phyloP scores from a whole-genome alignment of 2,329 filamentous ascomycete species.

The Colletotrichum musicola region DNA sequence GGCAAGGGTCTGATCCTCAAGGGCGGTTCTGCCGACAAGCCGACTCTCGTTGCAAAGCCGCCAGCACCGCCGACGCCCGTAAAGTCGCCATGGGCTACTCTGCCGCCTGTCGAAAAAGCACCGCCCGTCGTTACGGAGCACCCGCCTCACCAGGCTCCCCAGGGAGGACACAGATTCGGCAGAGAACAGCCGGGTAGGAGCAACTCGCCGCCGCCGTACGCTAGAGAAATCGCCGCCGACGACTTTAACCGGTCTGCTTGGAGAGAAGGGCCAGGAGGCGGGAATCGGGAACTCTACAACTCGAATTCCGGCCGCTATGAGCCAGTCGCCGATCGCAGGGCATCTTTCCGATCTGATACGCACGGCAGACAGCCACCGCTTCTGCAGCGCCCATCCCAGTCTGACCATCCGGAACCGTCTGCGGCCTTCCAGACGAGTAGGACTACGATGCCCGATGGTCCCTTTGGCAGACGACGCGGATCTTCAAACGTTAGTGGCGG shows the following conservation, averaged over 20 bases:
- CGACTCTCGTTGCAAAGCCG: constrained; percentile 79
- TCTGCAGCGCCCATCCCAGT: constrained; percentile 77
- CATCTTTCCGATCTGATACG: constrained; percentile 75
- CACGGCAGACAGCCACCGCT: constrained; percentile 80
- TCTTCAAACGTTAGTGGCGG: constrained; percentile 94
- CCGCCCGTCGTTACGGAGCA: constrained; percentile 76
- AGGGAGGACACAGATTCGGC: constrained; percentile 42
- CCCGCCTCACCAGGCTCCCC: constrained; percentile 46
- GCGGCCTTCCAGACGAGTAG: constrained; percentile 87
- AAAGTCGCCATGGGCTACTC: constrained; percentile 91
- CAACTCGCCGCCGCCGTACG: constrained; percentile 61
- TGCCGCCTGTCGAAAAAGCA: constrained; percentile 87
- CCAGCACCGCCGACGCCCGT: constrained; percentile 75
- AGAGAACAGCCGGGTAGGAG: constrained; percentile 60
- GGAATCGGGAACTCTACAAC: constrained; percentile 86
- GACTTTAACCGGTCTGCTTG: constrained; percentile 89
- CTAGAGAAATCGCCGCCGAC: constrained; percentile 92
- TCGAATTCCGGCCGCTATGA: constrained; percentile 96
- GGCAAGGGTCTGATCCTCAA: constrained; percentile 76
- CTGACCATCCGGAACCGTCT: constrained; percentile 83
- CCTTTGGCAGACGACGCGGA: constrained; percentile 81
- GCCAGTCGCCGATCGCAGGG: constrained; percentile 83
- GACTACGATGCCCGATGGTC: constrained; percentile 69
- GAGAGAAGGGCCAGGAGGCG: constrained; percentile 75
- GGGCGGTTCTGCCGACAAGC: constrained; percentile 74